phyloP scores from a whole-genome alignment of 192 early-diverging fungal species.

The Podila epicladia region DNA sequence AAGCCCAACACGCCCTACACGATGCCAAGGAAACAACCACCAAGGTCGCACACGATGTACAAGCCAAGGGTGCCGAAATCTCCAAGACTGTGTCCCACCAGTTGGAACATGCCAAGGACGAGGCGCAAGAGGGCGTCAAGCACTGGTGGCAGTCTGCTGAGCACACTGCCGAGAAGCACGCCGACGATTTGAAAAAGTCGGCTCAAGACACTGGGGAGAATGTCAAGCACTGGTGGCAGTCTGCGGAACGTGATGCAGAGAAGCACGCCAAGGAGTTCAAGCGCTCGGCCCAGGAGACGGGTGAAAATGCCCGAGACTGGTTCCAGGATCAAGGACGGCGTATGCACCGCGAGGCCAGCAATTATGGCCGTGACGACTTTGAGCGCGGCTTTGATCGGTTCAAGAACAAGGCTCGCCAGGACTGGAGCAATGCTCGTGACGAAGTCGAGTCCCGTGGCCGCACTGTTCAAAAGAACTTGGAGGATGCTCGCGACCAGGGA shows the following conservation, averaged over 20 bases:
- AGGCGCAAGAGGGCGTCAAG: constrained; percentile 6
- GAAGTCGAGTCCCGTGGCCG: neutral
- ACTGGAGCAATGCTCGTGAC: constrained; percentile 22
- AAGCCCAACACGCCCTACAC: constrained; percentile 9
- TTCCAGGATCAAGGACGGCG: neutral
- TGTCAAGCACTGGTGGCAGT: constrained; percentile 26
- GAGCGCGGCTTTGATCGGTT: constrained; percentile 31
- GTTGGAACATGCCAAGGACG: constrained; percentile 9
- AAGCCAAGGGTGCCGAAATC: constrained; percentile 3
- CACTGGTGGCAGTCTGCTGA: neutral
- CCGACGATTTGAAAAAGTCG: neutral
- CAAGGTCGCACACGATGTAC: constrained; percentile 23
- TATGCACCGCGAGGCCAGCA: neutral
- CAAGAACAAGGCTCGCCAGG: constrained; percentile 18
- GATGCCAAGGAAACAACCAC: constrained; percentile 36
- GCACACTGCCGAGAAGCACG: neutral
- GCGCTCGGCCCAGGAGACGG: constrained; percentile 1
- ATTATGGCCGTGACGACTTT: constrained; percentile 17
- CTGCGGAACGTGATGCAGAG: constrained; percentile 9
- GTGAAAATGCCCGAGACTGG: constrained; percentile 26
- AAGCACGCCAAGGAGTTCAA: constrained; percentile 13
- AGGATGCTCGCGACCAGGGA: constrained; percentile 11
- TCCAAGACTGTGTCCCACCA: constrained; percentile 10
- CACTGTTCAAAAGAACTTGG: neutral
- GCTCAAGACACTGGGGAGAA: neutral